phyloP scores from a whole-genome alignment of 768 basidiomycete species.

The Crepidotus variabilis region DNA sequence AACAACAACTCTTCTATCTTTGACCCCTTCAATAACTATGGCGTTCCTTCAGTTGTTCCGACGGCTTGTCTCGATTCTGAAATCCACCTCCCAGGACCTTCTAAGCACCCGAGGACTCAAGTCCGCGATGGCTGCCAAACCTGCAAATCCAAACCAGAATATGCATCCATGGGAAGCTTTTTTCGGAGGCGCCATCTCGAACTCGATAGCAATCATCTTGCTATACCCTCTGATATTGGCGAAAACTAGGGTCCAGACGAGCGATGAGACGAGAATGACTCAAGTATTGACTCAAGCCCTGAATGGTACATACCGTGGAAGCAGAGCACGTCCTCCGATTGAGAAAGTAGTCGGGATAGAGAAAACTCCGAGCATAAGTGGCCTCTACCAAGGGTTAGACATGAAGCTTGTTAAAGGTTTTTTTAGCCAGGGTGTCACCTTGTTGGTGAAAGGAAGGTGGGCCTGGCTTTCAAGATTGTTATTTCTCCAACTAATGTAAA shows the following conservation, averaged over 20 bases:
- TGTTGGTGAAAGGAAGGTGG: not conserved
- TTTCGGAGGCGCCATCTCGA: conserved; percentile 52
- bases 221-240: conserved; percentile 60
- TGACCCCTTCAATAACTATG: conserved; percentile 58
- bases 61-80: conserved; percentile 28
- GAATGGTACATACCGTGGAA: conserved; percentile 12
- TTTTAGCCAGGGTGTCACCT: conserved; percentile 21
- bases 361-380: conserved; percentile 24
- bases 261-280: conserved; percentile 34
- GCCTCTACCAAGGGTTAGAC: conserved; percentile 51
- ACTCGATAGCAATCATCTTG: conserved; percentile 44
- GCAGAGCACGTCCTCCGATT: not conserved
- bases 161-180: conserved; percentile 46
- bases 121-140: conserved; percentile 5
- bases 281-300: conserved; percentile 33
- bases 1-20: conserved; percentile 42
- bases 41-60: conserved; percentile 50
- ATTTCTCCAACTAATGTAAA: not conserved
- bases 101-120: not conserved
- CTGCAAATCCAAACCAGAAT: conserved; percentile 15
- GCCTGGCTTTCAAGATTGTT: not conserved
- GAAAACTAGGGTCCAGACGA: conserved; percentile 48
- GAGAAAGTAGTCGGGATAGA: not conserved
- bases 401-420: conserved; percentile 52
- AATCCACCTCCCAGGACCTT: conserved; percentile 7